These are phyloP conservation scores for Sapria himalayana DNA, from an alignment of 345 rosid species.

Conservation along the genomic window DNA sequence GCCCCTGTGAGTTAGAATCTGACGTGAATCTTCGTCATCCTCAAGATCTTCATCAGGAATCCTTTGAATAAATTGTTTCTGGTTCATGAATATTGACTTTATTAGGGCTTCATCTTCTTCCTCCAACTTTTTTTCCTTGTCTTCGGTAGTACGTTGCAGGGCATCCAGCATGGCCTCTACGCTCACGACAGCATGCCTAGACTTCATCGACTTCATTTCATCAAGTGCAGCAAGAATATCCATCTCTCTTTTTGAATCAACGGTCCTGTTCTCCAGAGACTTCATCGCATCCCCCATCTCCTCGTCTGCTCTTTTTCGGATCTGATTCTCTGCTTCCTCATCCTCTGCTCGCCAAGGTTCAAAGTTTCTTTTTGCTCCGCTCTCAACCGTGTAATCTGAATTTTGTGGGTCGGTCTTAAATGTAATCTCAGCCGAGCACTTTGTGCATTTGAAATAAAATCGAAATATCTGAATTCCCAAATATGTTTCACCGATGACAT, in stretches of 20 bases:
- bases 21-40: too few species aligned
- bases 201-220: slow-evolving; percentile 85
- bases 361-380: slow-evolving; percentile 66
- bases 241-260: slow-evolving; percentile 91
- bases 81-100: too few species aligned
- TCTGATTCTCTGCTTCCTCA: slow-evolving; percentile 44
- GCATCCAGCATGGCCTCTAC: slow-evolving; percentile 90
- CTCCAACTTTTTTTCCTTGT: too few species aligned
- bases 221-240: slow-evolving; percentile 86
- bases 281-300: slow-evolving; percentile 98
- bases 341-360: slow-evolving; percentile 97
- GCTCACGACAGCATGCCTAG: slow-evolving; percentile 76
- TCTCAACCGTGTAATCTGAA: slow-evolving; percentile 76
- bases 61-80: too few species aligned
- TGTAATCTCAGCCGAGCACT: slow-evolving; percentile 72
- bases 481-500: slow-evolving; percentile 77
- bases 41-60: too few species aligned
- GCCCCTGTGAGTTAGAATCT: too few species aligned
- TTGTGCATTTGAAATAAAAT: slow-evolving; percentile 89
- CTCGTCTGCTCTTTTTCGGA: slow-evolving; percentile 45
- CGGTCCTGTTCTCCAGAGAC: slow-evolving; percentile 66
- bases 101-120: too few species aligned
- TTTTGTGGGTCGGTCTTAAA: slow-evolving; percentile 91
- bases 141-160: slow-evolving; percentile 44
- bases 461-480: slow-evolving; percentile 77